Evolutionary conservation across 2,329 filamentous ascomycete genomes (phyloP), one percentile per base, ranked within the genome.

Genomic region (Colletotrichum horii): DNA sequence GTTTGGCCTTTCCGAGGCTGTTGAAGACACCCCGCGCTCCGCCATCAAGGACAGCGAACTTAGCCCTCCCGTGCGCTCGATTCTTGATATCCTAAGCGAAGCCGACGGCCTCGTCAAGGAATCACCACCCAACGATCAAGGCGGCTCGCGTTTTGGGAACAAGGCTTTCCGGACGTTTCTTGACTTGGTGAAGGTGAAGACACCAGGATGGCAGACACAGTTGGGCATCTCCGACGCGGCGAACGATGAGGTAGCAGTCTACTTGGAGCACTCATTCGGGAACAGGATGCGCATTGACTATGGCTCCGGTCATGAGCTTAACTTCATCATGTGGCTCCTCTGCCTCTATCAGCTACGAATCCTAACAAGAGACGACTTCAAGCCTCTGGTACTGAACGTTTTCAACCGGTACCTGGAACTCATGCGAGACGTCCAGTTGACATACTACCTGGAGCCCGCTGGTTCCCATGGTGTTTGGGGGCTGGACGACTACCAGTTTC

Each of bases 391-490:
- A 3, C 91, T 98, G 62, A 88, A 91, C 72, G 91, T 98, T 71
- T 98, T 98, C 83, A 89, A 91, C 36, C 92, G 92, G 68, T 99
- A 99, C 83, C 91, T 99, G 61, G 86, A 88, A 66, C 89, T 98
- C 71, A 98, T 98, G 96, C 95, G 96, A 70, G 89, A 91, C 28
- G 90, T 98, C 19, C 97, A 99, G 84, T 93, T 92, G 77, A 95
- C 95, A 4, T 99, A 99, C 86, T 99, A 99, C 82, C 93, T 99
- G 66, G 97, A 99, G 82, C 97, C 97, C 3, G 97, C 97, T 1
- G 97, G 97, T 16, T 98, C 96, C 1, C 97, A 99, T 83, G 97
- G 97, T 55, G 97, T 99, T 28, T 99, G 97, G 97, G 97, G 97
- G 22, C 88, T 99, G 3, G 97, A 99, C 81, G 97, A 99, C 84